Evolutionary conservation across 2,329 filamentous ascomycete genomes (phyloP), one percentile per base, ranked within the genome.

Genomic region (Sodiomyces alkalinus): DNA sequence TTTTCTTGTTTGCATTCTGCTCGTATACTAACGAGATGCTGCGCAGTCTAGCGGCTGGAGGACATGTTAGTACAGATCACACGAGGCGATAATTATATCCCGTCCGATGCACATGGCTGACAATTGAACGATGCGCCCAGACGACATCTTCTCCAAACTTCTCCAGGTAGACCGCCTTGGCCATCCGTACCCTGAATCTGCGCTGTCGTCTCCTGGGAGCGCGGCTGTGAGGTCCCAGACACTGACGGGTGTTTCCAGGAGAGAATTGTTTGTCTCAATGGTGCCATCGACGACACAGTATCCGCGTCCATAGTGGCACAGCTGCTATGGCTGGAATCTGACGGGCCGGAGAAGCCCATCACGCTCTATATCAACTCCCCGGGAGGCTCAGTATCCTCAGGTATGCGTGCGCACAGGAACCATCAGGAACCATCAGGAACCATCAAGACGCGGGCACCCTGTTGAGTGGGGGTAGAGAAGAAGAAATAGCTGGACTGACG

Each of bases 301-400:
- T 92, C 85, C 20, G 87, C 90, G n/a, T 81, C 80, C 22, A 83
- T 96, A 38, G 87, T 96, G 17, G 83, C 90, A 2, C 92, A 98
- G 51, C 74, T 98, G 14, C 78, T 98, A 38, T 98, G 86, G 69
- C 83, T 98, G 52, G 92, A 98, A 64, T 90, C 87, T 44, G 90
- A 98, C 48, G 83, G 82, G 46, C 86, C 87, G 4, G 74, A 92
- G 31, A 94, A 93, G 52, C 80, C 85, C 9, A 96, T 98, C 39
- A 90, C 81, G 29, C 80, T 98, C 52, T 98, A 98, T 55, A 98
- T 98, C 53, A 93, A 98, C 59, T 92, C 82, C 0, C 87, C 87
- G 0, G 90, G 90, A 27, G 90, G 90, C 31, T 87, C 80, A 22
- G 86, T 98, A 36, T 87, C 90, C 2, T 57, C 57, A 35, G 71